These are phyloP conservation scores for Neurospora sp. DNA, from an alignment of 495 filamentous ascomycete genomes.

Conservation along the genomic window DNA sequence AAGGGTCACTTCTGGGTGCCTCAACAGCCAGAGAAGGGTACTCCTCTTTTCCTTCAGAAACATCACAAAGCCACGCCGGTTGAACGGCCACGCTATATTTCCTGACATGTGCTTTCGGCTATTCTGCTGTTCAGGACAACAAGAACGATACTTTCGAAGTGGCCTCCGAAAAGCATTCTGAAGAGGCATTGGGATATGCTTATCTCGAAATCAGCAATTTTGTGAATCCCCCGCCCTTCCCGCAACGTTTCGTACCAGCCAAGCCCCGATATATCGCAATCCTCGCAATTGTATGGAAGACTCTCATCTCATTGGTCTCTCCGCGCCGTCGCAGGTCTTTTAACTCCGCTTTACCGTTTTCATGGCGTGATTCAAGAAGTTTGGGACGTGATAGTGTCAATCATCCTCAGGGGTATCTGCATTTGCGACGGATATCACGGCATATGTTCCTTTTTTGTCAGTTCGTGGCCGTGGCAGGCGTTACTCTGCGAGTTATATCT, in stretches of 20 bases:
- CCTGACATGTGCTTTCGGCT: not conserved
- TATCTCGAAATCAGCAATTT: not conserved
- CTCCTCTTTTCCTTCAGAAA: not conserved
- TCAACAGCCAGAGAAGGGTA: slow-evolving; percentile 30
- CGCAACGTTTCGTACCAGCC: not conserved
- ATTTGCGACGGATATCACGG: not conserved
- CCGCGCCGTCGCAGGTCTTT: not conserved
- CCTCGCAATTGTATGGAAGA: not conserved
- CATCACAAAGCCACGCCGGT: not conserved
- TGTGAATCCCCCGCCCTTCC: not conserved
- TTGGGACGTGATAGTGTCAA: not conserved
- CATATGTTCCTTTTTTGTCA: not conserved
- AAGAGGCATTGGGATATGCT: not conserved
- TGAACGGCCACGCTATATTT: not conserved
- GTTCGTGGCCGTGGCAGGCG: not conserved
- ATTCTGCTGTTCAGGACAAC: not conserved
- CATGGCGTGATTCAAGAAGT: not conserved
- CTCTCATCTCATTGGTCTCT: not conserved
- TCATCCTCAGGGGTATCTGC: not conserved
- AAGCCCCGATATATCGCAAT: not conserved
- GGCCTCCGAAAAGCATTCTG: not conserved
- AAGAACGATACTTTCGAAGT: not conserved
- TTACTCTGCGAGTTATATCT: not conserved
- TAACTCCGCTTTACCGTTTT: not conserved
- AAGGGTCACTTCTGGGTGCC: slow-evolving; percentile 13